Evolutionary conservation across 768 basidiomycete genomes (phyloP), one percentile per base, ranked within the genome.

Genomic region (Coprinopsis strossmayeri): DNA sequence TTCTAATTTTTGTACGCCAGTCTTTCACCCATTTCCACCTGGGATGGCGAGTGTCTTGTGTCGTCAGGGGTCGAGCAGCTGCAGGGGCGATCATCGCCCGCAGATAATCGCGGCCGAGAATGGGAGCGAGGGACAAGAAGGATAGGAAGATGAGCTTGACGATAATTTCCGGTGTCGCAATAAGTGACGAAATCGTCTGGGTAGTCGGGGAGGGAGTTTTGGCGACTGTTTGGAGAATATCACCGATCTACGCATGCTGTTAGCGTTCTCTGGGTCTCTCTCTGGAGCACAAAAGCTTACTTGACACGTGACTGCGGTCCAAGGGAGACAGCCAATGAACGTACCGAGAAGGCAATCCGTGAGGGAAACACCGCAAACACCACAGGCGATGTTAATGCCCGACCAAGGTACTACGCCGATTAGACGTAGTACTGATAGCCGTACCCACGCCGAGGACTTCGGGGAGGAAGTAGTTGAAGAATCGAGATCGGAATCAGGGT

Each of bases 361-460:
- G 42, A 89, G 59, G 5, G 81, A 69, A 13, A 97, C 91, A 27
- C 87, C 86, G 57, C 87, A 89, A 23, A 95, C 91, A 45, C 93
- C 93, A 65, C 87, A 95, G 38, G 93, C 93, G 50, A 97, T 87
- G 64, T 97, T 97, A 73, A 97, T 91, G 51, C 91, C 92, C 49
- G 89, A 91, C 94, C 94, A 97, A 3, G 94, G 94, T 2, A 96
- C 91, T 47, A 97, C 81, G 17, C 94, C 94, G 58, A 95, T 79
- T 50, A 95, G 81, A 42, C 94, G 81, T 53, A 97, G 77, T 50
- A 95, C 78, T 2, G 91, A 84, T 37, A 96, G 70, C 34, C 92
- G 81, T 37, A 92, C 83, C 93, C 94, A 96, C 2, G 82, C 66
- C 9, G 74, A 66, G 4, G 76, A 72, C 49, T 62, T 67, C 46